These are phyloP conservation scores for Penicillium lagena DNA, from an alignment of 495 filamentous ascomycete genomes.

Conservation along the genomic window DNA sequence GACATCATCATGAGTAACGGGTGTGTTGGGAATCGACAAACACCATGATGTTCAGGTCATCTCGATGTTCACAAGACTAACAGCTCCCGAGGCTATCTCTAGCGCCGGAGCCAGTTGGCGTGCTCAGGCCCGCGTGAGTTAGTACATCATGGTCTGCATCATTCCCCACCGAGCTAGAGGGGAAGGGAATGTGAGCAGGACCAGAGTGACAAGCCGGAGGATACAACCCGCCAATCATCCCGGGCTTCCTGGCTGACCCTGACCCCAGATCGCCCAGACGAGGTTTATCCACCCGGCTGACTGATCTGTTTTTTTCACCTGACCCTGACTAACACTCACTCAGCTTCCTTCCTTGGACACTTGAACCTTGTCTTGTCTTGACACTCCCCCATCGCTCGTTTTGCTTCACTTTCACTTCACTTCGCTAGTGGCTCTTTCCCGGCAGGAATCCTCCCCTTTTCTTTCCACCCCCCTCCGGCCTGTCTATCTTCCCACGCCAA, in stretches of 20 bases:
- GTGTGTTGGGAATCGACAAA: neutral
- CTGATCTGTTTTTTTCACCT: neutral
- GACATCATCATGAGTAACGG: conserved; percentile 9
- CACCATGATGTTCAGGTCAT: no score
- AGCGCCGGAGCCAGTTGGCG: no score
- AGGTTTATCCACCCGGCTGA: no score
- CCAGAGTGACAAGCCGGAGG: conserved; percentile 4
- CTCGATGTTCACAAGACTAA: no score
- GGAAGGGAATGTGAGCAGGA: neutral
- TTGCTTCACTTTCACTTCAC: neutral
- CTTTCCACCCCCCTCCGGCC: conserved; percentile 3
- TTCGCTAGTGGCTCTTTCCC: no score
- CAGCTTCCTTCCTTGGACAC: neutral
- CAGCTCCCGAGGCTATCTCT: no score
- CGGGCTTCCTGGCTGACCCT: neutral
- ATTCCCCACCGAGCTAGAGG: no score
- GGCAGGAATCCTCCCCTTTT: neutral
- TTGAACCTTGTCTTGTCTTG: neutral
- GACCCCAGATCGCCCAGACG: conserved; percentile 25
- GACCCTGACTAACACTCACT: neutral
- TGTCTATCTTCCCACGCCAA: conserved; percentile 6
- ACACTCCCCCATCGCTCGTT: neutral
- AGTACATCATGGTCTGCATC: no score
- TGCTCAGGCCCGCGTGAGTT: no score
- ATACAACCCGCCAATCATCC: conserved; percentile 14